Percentiles rank a stretch among this genome's conserved stretches.
Evolutionary conservation across 1,284 basidiomycete species (phyloP).

Genomic region (Ceratobasidium sp.): DNA sequence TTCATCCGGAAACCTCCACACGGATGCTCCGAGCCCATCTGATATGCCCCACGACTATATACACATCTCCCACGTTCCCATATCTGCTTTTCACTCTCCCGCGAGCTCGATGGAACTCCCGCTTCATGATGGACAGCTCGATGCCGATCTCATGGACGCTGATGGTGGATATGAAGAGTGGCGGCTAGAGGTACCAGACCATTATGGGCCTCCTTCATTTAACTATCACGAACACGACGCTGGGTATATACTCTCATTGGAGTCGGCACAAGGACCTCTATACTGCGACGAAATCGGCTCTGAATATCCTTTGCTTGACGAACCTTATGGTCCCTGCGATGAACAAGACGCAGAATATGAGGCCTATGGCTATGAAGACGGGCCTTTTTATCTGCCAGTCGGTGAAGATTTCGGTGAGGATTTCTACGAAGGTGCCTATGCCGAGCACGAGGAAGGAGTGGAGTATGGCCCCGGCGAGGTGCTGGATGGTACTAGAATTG

Average conservation of each 20-base stretch:
- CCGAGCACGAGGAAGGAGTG: neutral
- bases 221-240: neutral
- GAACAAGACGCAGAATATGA: no score
- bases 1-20: no score
- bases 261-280: no score
- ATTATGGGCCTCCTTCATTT: neutral
- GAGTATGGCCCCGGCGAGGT: neutral
- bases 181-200: neutral
- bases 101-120: neutral
- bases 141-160: neutral
- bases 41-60: no score
- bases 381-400: neutral
- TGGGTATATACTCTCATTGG: no score
- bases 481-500: neutral
- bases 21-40: no score
- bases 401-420: neutral
- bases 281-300: no score
- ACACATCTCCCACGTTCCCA: no score
- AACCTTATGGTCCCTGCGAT: no score
- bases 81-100: neutral
- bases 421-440: neutral
- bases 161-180: neutral
- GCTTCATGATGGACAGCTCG: neutral
- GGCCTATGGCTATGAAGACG: no score
- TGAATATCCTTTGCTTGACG: no score